Conservation (phyloP, 2,329 filamentous ascomycete genomes). For the Fusarium denticulatum region DNA sequence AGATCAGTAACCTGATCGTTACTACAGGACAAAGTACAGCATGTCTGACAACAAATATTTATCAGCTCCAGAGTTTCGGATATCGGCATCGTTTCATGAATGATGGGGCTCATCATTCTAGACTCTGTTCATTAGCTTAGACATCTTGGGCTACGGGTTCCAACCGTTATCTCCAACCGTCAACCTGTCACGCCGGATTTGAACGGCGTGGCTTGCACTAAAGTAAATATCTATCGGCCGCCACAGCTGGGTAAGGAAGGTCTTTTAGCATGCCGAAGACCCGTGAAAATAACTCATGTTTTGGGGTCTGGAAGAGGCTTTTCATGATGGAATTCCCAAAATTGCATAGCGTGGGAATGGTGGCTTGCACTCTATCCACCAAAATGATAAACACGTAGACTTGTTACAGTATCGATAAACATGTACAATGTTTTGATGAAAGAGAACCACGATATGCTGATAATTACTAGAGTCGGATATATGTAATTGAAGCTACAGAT, state of each 20-base stretch:
- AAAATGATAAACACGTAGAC: too few species aligned
- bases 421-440: too few species aligned
- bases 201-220: not conserved
- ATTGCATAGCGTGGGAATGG: not conserved
- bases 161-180: not conserved
- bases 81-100: rapidly evolving
- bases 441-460: too few species aligned
- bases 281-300: not conserved
- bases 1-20: too few species aligned
- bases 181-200: not conserved
- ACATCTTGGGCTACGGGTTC: not conserved
- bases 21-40: not conserved
- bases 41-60: not conserved
- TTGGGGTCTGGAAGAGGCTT: not conserved
- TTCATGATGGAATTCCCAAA: not conserved
- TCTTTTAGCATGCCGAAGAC: not conserved
- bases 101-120: rapidly evolving
- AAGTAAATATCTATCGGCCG: not conserved
- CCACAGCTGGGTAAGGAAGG: rapidly evolving
- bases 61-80: rapidly evolving
- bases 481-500: too few species aligned
- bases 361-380: not conserved
- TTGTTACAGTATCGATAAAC: too few species aligned
- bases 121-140: not conserved
- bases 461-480: too few species aligned